These are phyloP conservation scores for Amanita pallidorosea DNA, from an alignment of 768 basidiomycete species.

Conservation along the genomic window DNA sequence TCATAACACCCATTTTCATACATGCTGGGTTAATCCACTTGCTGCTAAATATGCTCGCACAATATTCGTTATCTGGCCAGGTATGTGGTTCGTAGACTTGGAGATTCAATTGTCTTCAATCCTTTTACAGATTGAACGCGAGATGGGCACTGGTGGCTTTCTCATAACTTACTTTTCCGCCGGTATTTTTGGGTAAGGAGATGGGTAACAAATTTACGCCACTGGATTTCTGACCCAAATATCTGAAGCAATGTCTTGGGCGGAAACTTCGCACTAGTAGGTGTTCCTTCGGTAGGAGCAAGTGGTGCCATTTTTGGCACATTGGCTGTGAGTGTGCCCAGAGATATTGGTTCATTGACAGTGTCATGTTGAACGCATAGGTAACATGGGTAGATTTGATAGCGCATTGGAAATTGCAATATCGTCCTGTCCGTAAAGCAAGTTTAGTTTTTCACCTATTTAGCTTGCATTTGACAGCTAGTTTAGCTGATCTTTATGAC, in stretches of 20 bases:
- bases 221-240: neutral
- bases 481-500: conserved; percentile 71
- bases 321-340: conserved; percentile 42
- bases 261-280: conserved; percentile 87
- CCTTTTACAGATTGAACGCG: conserved; percentile 59
- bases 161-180: conserved; percentile 79
- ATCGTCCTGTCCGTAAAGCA: conserved; percentile 73
- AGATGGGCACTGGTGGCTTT: conserved; percentile 87
- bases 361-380: conserved; percentile 16
- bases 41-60: conserved; percentile 82
- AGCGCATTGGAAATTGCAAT: conserved; percentile 87
- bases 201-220: neutral
- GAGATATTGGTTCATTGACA: neutral
- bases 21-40: conserved; percentile 97
- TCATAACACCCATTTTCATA: conserved; percentile 82
- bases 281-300: conserved; percentile 83
- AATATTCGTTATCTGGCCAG: conserved; percentile 69
- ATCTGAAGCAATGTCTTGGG: conserved; percentile 69
- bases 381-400: conserved; percentile 83
- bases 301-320: conserved; percentile 91
- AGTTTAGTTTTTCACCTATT: conserved; percentile 6
- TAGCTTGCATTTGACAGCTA: neutral
- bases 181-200: conserved; percentile 77
- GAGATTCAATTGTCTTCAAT: neutral
- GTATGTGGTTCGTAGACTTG: conserved; percentile 22